These are phyloP conservation scores for Pseudisothecium myosuroides DNA, from an alignment of 225 moss, liverwort and hornwort genomes.

Conservation along the genomic window DNA sequence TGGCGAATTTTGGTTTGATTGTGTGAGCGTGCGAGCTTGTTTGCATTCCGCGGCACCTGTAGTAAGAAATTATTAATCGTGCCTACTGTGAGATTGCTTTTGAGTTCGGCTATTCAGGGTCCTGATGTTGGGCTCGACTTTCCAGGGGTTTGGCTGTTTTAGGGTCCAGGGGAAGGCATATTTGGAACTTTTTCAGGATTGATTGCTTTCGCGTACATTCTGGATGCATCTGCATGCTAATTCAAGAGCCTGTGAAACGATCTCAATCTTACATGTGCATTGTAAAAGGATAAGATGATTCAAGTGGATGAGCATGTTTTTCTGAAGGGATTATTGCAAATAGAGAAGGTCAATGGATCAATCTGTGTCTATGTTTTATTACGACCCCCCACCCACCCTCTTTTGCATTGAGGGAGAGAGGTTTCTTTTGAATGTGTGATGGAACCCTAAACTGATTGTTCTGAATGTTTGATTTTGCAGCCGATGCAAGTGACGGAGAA, in stretches of 20 bases:
- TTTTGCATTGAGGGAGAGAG: background rate
- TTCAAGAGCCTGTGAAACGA: background rate
- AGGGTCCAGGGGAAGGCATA: background rate
- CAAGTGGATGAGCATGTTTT: background rate
- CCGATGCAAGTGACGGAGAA: constrained; percentile 26
- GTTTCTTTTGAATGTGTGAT: background rate
- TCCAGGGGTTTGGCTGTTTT: background rate
- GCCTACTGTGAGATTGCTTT: too few relatives aligned
- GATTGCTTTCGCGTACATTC: background rate
- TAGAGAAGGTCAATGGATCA: background rate
- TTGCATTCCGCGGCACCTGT: background rate
- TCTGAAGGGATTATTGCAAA: background rate
- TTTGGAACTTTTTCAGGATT: background rate
- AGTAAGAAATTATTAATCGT: background rate
- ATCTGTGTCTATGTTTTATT: background rate
- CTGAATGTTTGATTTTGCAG: constrained; percentile 9
- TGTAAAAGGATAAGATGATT: background rate
- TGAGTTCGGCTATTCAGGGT: too few relatives aligned
- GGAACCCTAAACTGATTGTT: background rate
- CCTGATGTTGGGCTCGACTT: background rate
- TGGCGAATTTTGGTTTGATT: background rate
- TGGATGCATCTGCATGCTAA: background rate
- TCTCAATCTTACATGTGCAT: background rate
- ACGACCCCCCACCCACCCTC: background rate
- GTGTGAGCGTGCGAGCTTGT: background rate